Conservation (phyloP, 192 early-diverging fungal genomes). For the Entophlyctis helioformis region DNA sequence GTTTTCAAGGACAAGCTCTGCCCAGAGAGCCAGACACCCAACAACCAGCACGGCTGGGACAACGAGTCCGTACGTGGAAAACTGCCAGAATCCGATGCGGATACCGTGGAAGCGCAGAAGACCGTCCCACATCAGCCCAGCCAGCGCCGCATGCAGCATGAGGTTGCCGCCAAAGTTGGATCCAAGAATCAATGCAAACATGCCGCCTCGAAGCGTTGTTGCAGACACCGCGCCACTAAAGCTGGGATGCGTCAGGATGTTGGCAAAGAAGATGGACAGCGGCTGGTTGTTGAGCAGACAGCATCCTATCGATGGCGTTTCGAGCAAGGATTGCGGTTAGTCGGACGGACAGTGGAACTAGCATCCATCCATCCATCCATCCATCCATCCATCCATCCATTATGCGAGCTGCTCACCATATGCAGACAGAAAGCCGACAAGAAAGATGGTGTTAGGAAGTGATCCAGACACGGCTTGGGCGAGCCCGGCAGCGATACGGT, state of each 20-base stretch:
- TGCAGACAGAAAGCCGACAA: too few relatives aligned
- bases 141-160: slow-evolving; percentile 59
- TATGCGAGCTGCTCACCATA: too few relatives aligned
- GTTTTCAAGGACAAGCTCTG: too few relatives aligned
- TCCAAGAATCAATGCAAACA: slow-evolving; percentile 65
- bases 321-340: too few relatives aligned
- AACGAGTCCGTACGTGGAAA: too few relatives aligned
- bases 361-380: too few relatives aligned
- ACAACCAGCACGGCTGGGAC: too few relatives aligned
- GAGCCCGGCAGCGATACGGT: slow-evolving; percentile 46
- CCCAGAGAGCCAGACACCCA: too few relatives aligned
- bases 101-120: slow-evolving; percentile 10
- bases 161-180: slow-evolving; percentile 76
- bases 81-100: too few relatives aligned
- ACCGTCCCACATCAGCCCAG: slow-evolving; percentile 51
- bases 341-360: too few relatives aligned
- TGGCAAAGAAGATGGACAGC: slow-evolving; percentile 71
- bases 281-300: slow-evolving; percentile 76
- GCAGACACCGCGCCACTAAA: slow-evolving; percentile 28
- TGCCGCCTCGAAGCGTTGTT: slow-evolving; percentile 31
- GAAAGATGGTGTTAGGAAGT: slow-evolving; percentile 43
- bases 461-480: slow-evolving; percentile 41
- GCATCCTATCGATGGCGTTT: slow-evolving; percentile 60
- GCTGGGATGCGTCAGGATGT: slow-evolving; percentile 52
- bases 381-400: too few relatives aligned